Evolutionary conservation across 139 green algal species (phyloP).

Genomic region (Raphidocelis subcapitata): DNA sequence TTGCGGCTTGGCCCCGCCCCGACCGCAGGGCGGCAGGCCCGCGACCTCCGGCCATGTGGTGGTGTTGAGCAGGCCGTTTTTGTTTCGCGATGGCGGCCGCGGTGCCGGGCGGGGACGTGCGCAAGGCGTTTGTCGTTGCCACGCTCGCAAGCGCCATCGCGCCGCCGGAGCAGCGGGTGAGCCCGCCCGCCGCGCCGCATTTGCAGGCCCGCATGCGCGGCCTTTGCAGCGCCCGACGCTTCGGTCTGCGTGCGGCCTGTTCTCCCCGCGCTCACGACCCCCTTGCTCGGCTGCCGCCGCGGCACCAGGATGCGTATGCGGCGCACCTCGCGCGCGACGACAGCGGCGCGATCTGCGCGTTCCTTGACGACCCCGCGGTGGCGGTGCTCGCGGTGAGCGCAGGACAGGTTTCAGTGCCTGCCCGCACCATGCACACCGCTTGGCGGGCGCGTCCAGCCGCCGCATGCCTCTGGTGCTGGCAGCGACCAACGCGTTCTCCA

Average conservation of each 20-base stretch:
- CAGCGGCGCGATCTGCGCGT: constrained; percentile 46
- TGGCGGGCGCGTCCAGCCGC: too few relatives aligned
- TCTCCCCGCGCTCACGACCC: neutral
- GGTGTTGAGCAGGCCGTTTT: too few relatives aligned
- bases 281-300: too few relatives aligned
- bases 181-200: neutral
- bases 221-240: neutral
- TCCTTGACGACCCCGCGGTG: constrained; percentile 51
- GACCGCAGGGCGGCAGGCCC: too few relatives aligned
- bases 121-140: constrained; percentile 46
- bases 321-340: constrained; percentile 45
- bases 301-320: constrained; percentile 54
- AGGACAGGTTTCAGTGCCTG: neutral
- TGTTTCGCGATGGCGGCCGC: too few relatives aligned
- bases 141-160: constrained; percentile 40
- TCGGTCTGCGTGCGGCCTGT: neutral
- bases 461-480: too few relatives aligned
- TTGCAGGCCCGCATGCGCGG: neutral
- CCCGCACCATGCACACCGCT: neutral
- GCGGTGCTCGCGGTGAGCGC: constrained; percentile 33
- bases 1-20: too few relatives aligned
- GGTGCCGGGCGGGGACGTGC: constrained; percentile 24
- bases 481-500: too few relatives aligned
- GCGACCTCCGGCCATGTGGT: too few relatives aligned
- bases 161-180: constrained; percentile 33